Conservation (phyloP, 202 grass and related monocot genomes). For the Zoysia matrella region DNA sequence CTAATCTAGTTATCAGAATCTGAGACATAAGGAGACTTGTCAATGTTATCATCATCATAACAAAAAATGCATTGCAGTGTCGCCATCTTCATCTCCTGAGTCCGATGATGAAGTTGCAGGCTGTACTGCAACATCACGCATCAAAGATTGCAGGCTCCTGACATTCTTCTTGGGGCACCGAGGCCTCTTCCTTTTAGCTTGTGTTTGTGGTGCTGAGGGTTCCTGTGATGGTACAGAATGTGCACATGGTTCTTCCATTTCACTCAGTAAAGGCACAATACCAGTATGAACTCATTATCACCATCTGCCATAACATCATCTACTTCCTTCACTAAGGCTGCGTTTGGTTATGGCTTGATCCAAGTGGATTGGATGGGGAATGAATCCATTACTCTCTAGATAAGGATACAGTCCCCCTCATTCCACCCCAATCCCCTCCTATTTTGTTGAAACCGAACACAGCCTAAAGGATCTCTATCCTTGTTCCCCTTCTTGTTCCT, state of each 20-base stretch:
- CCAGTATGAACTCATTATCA: neutral
- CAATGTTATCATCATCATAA: too few relatives aligned
- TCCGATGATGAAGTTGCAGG: neutral
- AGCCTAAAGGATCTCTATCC: neutral
- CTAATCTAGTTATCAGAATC: too few relatives aligned
- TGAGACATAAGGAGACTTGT: too few relatives aligned
- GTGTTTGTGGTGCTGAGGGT: neutral
- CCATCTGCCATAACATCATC: neutral
- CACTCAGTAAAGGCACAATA: neutral
- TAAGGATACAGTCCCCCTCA: too few relatives aligned
- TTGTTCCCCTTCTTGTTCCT: neutral
- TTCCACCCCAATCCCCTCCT: too few relatives aligned
- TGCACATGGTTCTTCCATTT: neutral
- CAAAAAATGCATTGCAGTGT: too few relatives aligned
- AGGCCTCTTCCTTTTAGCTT: neutral
- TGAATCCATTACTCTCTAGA: too few relatives aligned
- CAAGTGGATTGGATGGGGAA: too few relatives aligned
- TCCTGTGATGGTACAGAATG: neutral
- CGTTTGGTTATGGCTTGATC: too few relatives aligned
- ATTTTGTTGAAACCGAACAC: too few relatives aligned
- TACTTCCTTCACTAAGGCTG: neutral
- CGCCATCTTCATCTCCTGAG: neutral
- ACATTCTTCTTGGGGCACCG: neutral
- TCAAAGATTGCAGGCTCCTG: neutral
- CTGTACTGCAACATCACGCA: neutral